phyloP scores from a whole-genome alignment of 2,329 filamentous ascomycete species.

The Juglanconis oblonga region DNA sequence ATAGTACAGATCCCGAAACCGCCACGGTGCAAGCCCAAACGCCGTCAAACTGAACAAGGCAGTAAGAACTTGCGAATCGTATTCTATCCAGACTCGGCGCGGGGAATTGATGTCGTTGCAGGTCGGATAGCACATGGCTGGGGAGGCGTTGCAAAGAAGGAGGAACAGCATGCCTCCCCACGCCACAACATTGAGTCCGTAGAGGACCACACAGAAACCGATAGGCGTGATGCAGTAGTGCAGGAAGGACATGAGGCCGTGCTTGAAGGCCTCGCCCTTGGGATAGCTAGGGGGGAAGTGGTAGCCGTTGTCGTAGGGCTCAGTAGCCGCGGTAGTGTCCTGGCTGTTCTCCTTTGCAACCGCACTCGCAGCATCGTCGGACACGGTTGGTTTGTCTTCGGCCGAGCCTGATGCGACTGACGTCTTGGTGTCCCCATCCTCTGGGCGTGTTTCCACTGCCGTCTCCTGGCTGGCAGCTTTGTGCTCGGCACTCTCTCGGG shows the following conservation, averaged over 20 bases:
- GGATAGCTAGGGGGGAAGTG: constrained; percentile 62
- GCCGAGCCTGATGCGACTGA: neutral
- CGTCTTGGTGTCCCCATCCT: neutral
- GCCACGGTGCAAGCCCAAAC: constrained; percentile 81
- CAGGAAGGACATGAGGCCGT: constrained; percentile 62
- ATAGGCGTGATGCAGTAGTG: constrained; percentile 71
- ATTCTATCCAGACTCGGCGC: constrained; percentile 81
- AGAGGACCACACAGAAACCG: constrained; percentile 75
- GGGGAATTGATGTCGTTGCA: constrained; percentile 74
- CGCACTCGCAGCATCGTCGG: constrained; percentile 24
- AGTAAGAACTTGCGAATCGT: constrained; percentile 79
- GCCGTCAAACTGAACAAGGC: constrained; percentile 83
- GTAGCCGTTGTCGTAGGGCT: constrained; percentile 60
- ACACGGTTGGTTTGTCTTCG: constrained; percentile 13
- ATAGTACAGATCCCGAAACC: constrained; percentile 76
- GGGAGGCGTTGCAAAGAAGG: constrained; percentile 71
- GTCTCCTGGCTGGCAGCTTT: neutral
- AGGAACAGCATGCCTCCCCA: constrained; percentile 93
- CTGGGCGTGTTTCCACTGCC: neutral
- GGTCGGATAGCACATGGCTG: constrained; percentile 67
- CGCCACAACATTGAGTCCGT: constrained; percentile 77
- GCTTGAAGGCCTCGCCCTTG: constrained; percentile 55
- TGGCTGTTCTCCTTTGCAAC: constrained; percentile 23
- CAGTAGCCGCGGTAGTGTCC: constrained; percentile 27
- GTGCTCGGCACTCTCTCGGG: constrained; percentile 6